phyloP scores from a whole-genome alignment of 306 rosid genomes.

The Cicer yamashitae region DNA sequence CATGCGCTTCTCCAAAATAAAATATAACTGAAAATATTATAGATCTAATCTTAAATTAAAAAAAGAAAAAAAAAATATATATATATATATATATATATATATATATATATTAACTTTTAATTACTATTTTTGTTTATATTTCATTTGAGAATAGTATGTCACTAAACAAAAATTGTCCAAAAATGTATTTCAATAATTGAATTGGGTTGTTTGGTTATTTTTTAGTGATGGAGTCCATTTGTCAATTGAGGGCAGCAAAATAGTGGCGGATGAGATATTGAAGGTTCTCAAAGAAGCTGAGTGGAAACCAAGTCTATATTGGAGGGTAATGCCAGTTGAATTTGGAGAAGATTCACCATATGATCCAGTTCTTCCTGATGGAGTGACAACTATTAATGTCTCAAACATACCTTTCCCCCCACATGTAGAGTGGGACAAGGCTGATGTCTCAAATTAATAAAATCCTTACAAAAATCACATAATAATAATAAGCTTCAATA shows the following conservation, averaged over 20 bases:
- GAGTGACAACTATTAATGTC: slow-evolving; percentile 44
- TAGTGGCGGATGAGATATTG: slow-evolving; percentile 60
- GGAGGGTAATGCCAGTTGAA: slow-evolving; percentile 59
- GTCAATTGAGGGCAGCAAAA: slow-evolving; percentile 61
- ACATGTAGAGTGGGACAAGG: no score
- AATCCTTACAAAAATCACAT: background rate
- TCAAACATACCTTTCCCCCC: background rate
- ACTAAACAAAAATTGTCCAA: background rate
- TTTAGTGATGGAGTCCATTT: slow-evolving; percentile 77
- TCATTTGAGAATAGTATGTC: background rate
- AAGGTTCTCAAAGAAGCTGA: slow-evolving; percentile 62
- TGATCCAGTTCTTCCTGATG: slow-evolving; percentile 43
- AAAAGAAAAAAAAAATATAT: no score
- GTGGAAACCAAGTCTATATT: slow-evolving; percentile 71
- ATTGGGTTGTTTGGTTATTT: slow-evolving; percentile 22
- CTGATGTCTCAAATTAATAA: background rate
- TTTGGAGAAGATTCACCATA: slow-evolving; percentile 59
- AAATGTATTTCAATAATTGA: background rate
- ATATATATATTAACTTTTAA: no score
- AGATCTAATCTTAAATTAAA: no score
- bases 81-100: no score
- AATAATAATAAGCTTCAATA: background rate
- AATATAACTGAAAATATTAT: no score
- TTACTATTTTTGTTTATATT: no score
- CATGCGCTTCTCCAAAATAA: no score